phyloP scores from a whole-genome alignment of 192 early-diverging fungal species.

The Kickxella alabastrina region DNA sequence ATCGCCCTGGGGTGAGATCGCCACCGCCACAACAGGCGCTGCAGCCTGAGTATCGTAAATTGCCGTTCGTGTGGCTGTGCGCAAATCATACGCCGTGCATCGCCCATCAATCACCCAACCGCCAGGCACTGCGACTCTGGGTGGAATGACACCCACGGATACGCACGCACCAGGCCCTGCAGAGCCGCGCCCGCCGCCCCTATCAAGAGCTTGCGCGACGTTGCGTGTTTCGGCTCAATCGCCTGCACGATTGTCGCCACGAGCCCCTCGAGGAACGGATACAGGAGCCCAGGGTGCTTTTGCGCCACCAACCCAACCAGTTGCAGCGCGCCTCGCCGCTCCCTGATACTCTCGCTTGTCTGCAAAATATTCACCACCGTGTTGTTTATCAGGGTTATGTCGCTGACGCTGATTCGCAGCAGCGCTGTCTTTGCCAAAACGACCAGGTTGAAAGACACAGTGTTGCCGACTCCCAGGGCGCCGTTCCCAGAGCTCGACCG shows the following conservation, averaged over 20 bases:
- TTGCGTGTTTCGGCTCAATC: constrained; percentile 39
- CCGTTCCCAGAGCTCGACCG: neutral
- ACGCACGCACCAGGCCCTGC: constrained; percentile 39
- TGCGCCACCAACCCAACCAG: constrained; percentile 34
- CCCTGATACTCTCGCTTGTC: constrained; percentile 6
- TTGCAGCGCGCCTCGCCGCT: constrained; percentile 44
- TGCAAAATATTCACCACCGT: constrained; percentile 22
- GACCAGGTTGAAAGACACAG: constrained; percentile 40
- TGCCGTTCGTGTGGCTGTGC: constrained; percentile 41
- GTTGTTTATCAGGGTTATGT: constrained; percentile 23
- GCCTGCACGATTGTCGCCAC: constrained; percentile 34
- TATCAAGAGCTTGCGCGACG: constrained; percentile 28
- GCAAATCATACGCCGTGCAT: constrained; percentile 43
- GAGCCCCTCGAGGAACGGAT: constrained; percentile 29
- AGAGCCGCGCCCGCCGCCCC: constrained; percentile 46
- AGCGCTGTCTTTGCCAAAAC: constrained; percentile 45
- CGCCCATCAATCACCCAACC: constrained; percentile 35
- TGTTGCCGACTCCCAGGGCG: constrained; percentile 6
- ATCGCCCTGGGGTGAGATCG: constrained; percentile 42
- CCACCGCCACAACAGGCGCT: constrained; percentile 34
- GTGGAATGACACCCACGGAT: constrained; percentile 43
- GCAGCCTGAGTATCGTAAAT: constrained; percentile 19
- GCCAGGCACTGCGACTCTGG: constrained; percentile 37
- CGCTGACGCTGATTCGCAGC: constrained; percentile 30
- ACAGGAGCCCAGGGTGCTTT: constrained; percentile 22